phyloP scores from a whole-genome alignment of 2,329 filamentous ascomycete species.

The Metarhizium anisopliae region DNA sequence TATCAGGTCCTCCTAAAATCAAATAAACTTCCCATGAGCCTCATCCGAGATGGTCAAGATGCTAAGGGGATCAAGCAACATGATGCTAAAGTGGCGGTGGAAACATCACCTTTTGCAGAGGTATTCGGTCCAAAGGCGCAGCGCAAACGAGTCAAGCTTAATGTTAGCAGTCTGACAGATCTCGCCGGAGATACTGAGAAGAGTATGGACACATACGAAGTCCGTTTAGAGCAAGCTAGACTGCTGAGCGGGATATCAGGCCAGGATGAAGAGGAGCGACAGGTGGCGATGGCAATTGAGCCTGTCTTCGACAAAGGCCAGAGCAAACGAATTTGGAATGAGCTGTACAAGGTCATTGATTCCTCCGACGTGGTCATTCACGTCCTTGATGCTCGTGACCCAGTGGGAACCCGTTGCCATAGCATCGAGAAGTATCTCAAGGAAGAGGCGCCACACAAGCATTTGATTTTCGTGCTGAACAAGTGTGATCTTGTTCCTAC shows the following conservation, averaged over 20 bases:
- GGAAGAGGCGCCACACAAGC: slow-evolving; percentile 92
- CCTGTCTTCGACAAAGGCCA: slow-evolving; percentile 92
- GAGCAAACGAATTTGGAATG: slow-evolving; percentile 94
- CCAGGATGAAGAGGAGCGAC: slow-evolving; percentile 40
- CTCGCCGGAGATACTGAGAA: slow-evolving; percentile 71
- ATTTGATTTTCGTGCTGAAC: slow-evolving; percentile 49
- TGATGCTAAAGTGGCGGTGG: slow-evolving; percentile 86
- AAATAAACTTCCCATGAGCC: slow-evolving; percentile 92
- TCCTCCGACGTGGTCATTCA: slow-evolving; percentile 96
- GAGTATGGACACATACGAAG: slow-evolving; percentile 73
- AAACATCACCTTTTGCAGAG: slow-evolving; percentile 75
- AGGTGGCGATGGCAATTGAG: slow-evolving; percentile 57
- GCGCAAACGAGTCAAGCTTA: slow-evolving; percentile 84
- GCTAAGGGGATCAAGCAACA: slow-evolving; percentile 85
- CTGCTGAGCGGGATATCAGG: slow-evolving; percentile 64
- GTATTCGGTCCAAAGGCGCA: slow-evolving; percentile 93
- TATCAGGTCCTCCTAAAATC: slow-evolving; percentile 93
- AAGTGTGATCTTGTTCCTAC: slow-evolving; percentile 77
- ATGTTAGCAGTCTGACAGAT: slow-evolving; percentile 71
- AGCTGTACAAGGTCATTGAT: slow-evolving; percentile 90
- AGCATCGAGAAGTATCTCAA: slow-evolving; percentile 76
- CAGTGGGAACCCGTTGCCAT: slow-evolving; percentile 79
- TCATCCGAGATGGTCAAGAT: slow-evolving; percentile 73
- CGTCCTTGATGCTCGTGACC: slow-evolving; percentile 82
- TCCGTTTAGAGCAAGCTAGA: slow-evolving; percentile 69